Evolutionary conservation across 495 filamentous ascomycete genomes (phyloP).

Genomic region (Talaromyces trachyspermus): DNA sequence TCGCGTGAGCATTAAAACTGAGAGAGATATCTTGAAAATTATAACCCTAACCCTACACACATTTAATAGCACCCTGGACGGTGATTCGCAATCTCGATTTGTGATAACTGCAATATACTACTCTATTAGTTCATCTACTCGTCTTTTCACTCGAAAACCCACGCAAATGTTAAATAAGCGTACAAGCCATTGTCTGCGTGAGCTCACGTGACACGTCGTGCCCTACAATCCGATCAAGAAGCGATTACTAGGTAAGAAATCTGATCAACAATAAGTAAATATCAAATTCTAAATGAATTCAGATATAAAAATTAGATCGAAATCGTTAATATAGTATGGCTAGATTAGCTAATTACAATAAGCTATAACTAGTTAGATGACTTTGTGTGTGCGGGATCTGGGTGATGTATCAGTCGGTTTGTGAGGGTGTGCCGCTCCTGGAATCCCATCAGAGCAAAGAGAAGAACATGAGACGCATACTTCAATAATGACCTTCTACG

Average conservation of each 20-base stretch:
- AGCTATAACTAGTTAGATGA: background rate
- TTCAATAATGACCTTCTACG: slow-evolving; percentile 28
- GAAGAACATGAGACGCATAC: background rate
- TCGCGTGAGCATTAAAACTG: background rate
- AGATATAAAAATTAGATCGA: too few species aligned
- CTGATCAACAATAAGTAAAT: background rate
- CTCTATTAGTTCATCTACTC: background rate
- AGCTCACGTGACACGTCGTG: background rate
- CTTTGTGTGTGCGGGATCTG: background rate
- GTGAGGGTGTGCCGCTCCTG: background rate
- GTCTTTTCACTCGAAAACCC: background rate
- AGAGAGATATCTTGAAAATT: background rate
- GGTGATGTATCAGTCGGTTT: background rate
- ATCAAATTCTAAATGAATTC: background rate
- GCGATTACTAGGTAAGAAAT: background rate
- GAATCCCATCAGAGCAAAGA: background rate
- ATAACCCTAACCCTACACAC: background rate
- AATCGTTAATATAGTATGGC: background rate
- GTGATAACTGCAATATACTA: background rate
- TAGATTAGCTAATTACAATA: background rate
- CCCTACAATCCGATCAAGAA: background rate
- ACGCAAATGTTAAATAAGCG: background rate
- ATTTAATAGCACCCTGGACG: background rate
- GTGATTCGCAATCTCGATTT: background rate
- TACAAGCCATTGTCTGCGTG: background rate